Evolutionary conservation across 2,329 filamentous ascomycete species (phyloP), one percentile per base, ranked within the genome.

Genomic region (Cryphonectria nitschkei): DNA sequence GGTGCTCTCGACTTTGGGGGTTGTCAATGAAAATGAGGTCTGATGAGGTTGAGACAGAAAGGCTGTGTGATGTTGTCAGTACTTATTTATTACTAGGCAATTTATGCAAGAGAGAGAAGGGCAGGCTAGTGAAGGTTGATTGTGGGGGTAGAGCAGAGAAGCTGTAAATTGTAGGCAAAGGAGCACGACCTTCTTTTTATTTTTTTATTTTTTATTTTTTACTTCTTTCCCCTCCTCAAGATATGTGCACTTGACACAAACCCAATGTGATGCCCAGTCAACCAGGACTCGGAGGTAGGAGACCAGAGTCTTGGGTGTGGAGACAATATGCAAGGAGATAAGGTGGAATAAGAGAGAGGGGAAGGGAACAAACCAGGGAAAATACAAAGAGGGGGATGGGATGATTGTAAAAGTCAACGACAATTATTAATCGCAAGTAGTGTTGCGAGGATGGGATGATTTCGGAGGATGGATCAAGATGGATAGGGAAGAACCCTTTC

Each of bases 1-100:
- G 37, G 11, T 9, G 37, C 26, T 26, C 37, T 37, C 8, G 37
- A 37, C 37, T 9, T 37, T 37, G 37, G 6, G 37, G 8, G 37
- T 37, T 2, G 37, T 37, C 2, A 11, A 39, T 39, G 37, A 26
- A 26, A 26, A 13, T 9, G 37, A 39, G 37, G 37, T 13, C 11
- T 39, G 34, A 29, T 43, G 65, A 67, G 56, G 60, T n/a, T 13
- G 22, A 37, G 14, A 29, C 4, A 52, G 50, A 62, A 22, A 56
- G 19, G 46, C 64, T 72, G 61, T 6, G 41, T 56, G 22, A n/a
- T 26, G 46, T 46, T 4, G 43, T 72, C 39, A 70, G 65, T 64
- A 32, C 41, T 1, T 19, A 8, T 0, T 26, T 1, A 19, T 19
- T 43, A 16, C 26, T 29, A 60, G 29, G 4, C 56, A 16, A 2